Evolutionary conservation across 352 stramenopile species (phyloP), one percentile per base, ranked within the genome.

Genomic region (Pythium biforme): DNA sequence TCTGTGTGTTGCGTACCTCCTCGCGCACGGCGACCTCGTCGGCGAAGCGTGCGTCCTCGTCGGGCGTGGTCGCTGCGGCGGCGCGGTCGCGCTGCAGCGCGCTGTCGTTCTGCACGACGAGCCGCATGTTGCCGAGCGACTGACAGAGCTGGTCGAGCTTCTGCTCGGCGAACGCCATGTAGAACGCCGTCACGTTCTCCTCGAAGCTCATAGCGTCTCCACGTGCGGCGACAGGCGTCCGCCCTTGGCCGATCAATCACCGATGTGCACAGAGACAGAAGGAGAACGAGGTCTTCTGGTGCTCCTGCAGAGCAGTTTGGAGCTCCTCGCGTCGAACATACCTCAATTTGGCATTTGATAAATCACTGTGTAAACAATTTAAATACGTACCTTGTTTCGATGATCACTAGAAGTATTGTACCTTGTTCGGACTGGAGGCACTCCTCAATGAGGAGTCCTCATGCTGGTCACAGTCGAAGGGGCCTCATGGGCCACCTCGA

Each of bases 101-200:
- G 29, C 55, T 61, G 64, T 75, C 47, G 45, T 68, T 70, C 65
- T 78, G 52, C 49, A 73, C 51, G n/a, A 57, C 43, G 29, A 86
- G 56, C 0, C 78, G 78, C 82, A 91, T 88, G 59, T 80, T 76
- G 45, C 64, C 55, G 4, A 91, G 69, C 43, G 82, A 73, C 55
- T 87, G 80, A 43, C 78, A 86, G 47, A 87, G 76, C 39, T 74
- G 70, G 41, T 92, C 84, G 29, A 92, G 60, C 58, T 86, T 75
- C 43, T 89, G 68, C 71, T 94, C 84, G 23, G 84, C 84, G 47
- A 90, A 74, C 56, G 77, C 84, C 78, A 90, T 80, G 76, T 92
- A 90, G 72, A 94, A 94, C 59, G 76, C 67, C 61, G 74, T 90
- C 67, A 94, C 73, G 70, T 83, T 86, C 61, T 90, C 79, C 64